Evolutionary conservation across 768 basidiomycete genomes (phyloP), one percentile per base, ranked within the genome.

Genomic region (Lyophyllum atratum): DNA sequence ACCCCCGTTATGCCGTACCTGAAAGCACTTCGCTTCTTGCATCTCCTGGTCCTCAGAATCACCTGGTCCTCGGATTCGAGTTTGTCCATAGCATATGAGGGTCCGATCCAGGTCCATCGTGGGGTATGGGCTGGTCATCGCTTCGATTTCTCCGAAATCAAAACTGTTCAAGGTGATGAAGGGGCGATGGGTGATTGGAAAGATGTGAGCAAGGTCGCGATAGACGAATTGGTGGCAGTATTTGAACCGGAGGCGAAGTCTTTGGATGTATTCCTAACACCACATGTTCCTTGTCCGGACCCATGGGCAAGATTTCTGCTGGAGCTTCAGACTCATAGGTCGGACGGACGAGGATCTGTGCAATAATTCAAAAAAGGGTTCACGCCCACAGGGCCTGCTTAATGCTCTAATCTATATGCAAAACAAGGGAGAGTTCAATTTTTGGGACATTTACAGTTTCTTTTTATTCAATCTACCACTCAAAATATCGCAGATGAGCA

Each of bases 41-140:
- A 49, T 49, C 22, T 22, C 11, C 31, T 49, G 19, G 34, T 28
- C 15, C 11, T 40, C 21, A 31, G 21, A 10, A 42, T 26, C 42
- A 43, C 28, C n/a, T 37, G 37, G 31, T 49, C 48, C n/a, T 29
- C 39, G 40, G 42, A 24, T 43, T 4, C 39, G 39, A 26, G 14
- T 25, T 26, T 46, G 25, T 8, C 26, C 19, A 17, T 46, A 10
- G 1, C 2, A 1, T 46, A 52, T 21, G 24, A 52, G 1, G 29
- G 48, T 14, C 24, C 21, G 19, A 29, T 52, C n/a, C 26, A 52
- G 19, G 26, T 34, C 12, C 12, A 17, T 6, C 19, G 37, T 14
- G 56, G 56, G 14, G 26, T 22, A 1, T 58, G 56, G 56, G 45
- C 56, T 7, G 50, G 56, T 3, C 50, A 58, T 29, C 34, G 50